A percentile compares a stretch with the other conserved stretches of the same genome.
Conservation (phyloP, 1,139 yeast species). For the Neolecta irregularis region DNA sequence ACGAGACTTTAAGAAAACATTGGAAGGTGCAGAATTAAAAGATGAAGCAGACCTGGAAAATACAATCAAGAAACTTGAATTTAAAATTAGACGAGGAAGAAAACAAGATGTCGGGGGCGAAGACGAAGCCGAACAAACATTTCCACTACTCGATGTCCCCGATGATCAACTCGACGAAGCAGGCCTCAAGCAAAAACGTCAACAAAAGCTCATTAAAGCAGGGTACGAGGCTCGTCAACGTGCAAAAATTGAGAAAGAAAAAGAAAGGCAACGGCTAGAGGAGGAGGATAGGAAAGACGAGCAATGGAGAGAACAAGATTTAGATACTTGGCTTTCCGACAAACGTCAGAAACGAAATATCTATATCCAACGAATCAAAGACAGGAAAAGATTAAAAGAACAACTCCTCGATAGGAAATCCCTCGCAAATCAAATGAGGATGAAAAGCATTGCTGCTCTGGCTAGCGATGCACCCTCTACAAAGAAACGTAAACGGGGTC, state of each 20-base stretch:
- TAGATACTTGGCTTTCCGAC: slow-evolving; percentile 62
- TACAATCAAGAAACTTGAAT: slow-evolving; percentile 51
- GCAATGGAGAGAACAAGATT: slow-evolving; percentile 62
- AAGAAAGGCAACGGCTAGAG: slow-evolving; percentile 35
- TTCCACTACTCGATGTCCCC: slow-evolving; percentile 70
- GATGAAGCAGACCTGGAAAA: slow-evolving; percentile 57
- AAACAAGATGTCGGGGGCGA: slow-evolving; percentile 46
- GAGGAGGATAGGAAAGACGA: slow-evolving; percentile 39
- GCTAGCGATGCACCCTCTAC: slow-evolving; percentile 50
- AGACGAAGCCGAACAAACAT: slow-evolving; percentile 37
- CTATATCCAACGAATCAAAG: slow-evolving; percentile 26
- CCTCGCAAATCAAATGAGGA: slow-evolving; percentile 77
- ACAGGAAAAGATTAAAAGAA: slow-evolving; percentile 11
- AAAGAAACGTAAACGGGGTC: slow-evolving; percentile 33
- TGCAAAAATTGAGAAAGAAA: slow-evolving; percentile 65
- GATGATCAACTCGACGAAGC: slow-evolving; percentile 71
- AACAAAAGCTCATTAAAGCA: slow-evolving; percentile 68
- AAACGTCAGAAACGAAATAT: slow-evolving; percentile 48
- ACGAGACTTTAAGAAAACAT: slow-evolving; percentile 32
- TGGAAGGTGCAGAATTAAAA: slow-evolving; percentile 65
- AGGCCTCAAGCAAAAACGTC: slow-evolving; percentile 71
- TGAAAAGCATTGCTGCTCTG: slow-evolving; percentile 79
- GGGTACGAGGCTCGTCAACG: slow-evolving; percentile 78
- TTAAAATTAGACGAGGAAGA: slow-evolving; percentile 50
- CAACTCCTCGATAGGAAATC: slow-evolving; percentile 82